Percentiles rank a stretch among this genome's conserved stretches.
Conservation (phyloP, 164 flowering plant genomes). For the Saururus chinensis region DNA sequence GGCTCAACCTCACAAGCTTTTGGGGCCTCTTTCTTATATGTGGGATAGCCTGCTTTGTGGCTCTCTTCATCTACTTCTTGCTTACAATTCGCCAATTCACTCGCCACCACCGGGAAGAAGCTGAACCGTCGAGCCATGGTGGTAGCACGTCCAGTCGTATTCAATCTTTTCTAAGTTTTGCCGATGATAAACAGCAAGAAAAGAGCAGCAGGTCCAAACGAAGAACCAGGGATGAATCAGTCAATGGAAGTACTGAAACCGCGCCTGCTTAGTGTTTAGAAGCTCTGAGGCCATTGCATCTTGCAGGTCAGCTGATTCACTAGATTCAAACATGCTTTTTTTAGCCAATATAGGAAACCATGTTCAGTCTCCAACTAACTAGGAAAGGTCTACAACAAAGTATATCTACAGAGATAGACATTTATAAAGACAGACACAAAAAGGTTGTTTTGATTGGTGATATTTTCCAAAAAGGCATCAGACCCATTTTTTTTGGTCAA, state of each 20-base stretch:
- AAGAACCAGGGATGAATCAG: not conserved
- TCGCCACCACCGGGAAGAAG: conserved; percentile 18
- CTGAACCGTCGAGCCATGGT: conserved; percentile 11
- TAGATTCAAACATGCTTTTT: not conserved
- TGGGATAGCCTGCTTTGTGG: conserved; percentile 50
- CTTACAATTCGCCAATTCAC: conserved; percentile 30
- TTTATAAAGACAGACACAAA: not conserved
- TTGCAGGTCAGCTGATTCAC: not conserved
- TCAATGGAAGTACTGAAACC: not conserved
- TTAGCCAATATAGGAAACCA: too few relatives aligned
- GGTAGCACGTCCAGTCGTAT: conserved; percentile 29
- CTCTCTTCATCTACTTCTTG: conserved; percentile 42
- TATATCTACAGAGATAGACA: not conserved
- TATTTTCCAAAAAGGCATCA: not conserved
- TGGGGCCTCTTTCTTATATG: conserved; percentile 67
- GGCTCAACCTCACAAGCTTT: conserved; percentile 59
- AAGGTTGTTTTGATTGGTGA: not conserved
- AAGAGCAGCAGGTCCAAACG: not conserved
- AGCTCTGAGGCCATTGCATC: not conserved
- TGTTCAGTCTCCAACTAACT: not conserved
- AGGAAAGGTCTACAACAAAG: not conserved
- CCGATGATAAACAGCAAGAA: conserved; percentile 27
- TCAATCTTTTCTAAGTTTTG: conserved; percentile 40
- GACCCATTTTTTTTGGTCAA: too few relatives aligned
- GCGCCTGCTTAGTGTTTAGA: not conserved